Conservation (phyloP, 2,329 filamentous ascomycete genomes). For the Fusarium algeriense region DNA sequence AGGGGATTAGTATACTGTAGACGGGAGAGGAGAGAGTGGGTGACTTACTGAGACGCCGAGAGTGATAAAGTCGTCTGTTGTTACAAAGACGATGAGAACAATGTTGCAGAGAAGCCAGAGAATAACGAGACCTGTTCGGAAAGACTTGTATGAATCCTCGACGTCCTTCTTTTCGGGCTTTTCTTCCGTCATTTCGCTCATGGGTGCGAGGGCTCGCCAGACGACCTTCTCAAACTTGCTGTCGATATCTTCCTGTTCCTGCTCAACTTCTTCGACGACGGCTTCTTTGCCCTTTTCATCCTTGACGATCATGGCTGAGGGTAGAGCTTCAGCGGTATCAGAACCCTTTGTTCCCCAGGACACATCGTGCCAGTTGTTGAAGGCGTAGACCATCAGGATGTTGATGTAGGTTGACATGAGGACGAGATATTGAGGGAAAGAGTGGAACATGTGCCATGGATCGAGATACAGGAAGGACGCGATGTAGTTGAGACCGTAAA, state of each 20-base stretch:
- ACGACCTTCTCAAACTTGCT: conserved; percentile 45
- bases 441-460: conserved; percentile 47
- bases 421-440: conserved; percentile 43
- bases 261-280: conserved; percentile 42
- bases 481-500: conserved; percentile 44
- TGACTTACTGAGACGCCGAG: conserved; percentile 40
- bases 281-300: conserved; percentile 38
- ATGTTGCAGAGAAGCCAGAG: conserved; percentile 45
- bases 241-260: conserved; percentile 44
- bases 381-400: conserved; percentile 46
- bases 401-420: conserved; percentile 47
- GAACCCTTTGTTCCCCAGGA: conserved; percentile 46
- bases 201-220: conserved; percentile 42
- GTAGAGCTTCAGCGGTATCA: conserved; percentile 36
- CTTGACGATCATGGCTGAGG: conserved; percentile 40
- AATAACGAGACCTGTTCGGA: conserved; percentile 43
- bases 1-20: conserved; percentile 10
- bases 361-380: conserved; percentile 46
- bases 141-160: conserved; percentile 44
- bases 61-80: conserved; percentile 41
- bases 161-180: conserved; percentile 41
- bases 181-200: conserved; percentile 37
- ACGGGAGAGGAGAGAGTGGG: fast-evolving
- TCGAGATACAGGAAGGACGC: conserved; percentile 45
- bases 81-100: conserved; percentile 42